These are phyloP conservation scores for Lachnum nothofagi DNA, from an alignment of 2,329 filamentous ascomycete species.

Conservation along the genomic window DNA sequence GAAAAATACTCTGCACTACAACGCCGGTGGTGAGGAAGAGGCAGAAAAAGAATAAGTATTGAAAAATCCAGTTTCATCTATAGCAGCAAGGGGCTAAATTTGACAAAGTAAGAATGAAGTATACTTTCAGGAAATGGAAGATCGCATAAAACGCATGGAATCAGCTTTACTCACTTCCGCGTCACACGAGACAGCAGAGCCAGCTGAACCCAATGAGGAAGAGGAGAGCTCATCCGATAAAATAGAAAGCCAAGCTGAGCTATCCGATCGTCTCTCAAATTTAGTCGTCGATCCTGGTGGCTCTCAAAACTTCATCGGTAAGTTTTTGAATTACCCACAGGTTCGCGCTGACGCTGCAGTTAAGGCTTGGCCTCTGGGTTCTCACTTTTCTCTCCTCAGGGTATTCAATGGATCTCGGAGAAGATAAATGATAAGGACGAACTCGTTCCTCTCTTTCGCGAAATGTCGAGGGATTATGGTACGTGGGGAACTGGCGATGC, in stretches of 20 bases:
- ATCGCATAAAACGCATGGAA: slow-evolving; percentile 26
- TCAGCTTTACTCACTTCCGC: slow-evolving; percentile 19
- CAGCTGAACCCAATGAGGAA: slow-evolving; percentile 7
- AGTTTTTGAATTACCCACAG: not conserved
- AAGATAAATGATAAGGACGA: slow-evolving; percentile 15
- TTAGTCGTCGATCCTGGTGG: slow-evolving; percentile 19
- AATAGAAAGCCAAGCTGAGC: slow-evolving; percentile 16
- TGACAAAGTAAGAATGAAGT: slow-evolving; percentile 10
- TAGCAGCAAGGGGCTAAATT: slow-evolving; percentile 6
- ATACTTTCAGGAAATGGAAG: slow-evolving; percentile 21
- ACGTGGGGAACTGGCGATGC: slow-evolving; percentile 10
- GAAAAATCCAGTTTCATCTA: slow-evolving; percentile 2
- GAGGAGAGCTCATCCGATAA: slow-evolving; percentile 14
- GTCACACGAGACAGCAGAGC: slow-evolving; percentile 7
- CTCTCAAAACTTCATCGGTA: slow-evolving; percentile 20
- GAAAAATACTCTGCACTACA: slow-evolving; percentile 21
- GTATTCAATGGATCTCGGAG: slow-evolving; percentile 23
- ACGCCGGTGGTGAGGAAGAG: slow-evolving; percentile 25
- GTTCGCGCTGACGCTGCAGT: slow-evolving; percentile 3
- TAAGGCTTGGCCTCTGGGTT: slow-evolving; percentile 25
- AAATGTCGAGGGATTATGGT: slow-evolving; percentile 14
- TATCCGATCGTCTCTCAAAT: slow-evolving; percentile 21
- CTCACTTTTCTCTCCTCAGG: slow-evolving; percentile 25
- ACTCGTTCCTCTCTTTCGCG: slow-evolving; percentile 11
- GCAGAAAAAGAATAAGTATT: slow-evolving; percentile 21